These are phyloP conservation scores for Ambrosiella beaveri DNA, from an alignment of 2,329 filamentous ascomycete genomes.

Conservation along the genomic window DNA sequence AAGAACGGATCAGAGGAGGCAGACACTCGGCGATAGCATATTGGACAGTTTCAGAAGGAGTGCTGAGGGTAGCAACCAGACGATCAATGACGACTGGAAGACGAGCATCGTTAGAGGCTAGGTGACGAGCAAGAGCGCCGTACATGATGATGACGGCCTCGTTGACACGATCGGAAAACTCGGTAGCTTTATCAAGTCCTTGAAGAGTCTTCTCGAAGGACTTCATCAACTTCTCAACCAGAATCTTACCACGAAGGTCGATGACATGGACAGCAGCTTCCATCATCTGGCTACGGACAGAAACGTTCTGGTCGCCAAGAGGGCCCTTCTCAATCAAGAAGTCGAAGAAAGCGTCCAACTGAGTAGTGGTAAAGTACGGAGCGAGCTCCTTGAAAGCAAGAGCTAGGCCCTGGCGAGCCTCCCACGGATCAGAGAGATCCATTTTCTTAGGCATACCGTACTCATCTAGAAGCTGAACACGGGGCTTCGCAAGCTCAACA, in stretches of 20 bases:
- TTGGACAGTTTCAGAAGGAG: constrained; percentile 90
- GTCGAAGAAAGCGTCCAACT: constrained; percentile 60
- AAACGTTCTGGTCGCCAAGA: constrained; percentile 61
- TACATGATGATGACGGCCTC: constrained; percentile 97
- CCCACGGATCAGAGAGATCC: constrained; percentile 79
- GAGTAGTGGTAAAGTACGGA: constrained; percentile 45
- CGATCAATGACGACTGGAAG: constrained; percentile 77
- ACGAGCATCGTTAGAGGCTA: constrained; percentile 69
- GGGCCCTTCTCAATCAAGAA: constrained; percentile 79
- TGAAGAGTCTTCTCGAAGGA: constrained; percentile 82
- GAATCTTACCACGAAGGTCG: constrained; percentile 58
- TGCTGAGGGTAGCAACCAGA: constrained; percentile 72
- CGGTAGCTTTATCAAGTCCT: constrained; percentile 62
- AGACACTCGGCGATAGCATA: constrained; percentile 91
- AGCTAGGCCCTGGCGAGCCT: constrained; percentile 75
- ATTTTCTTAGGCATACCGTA: constrained; percentile 89
- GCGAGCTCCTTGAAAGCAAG: constrained; percentile 73
- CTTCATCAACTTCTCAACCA: constrained; percentile 81
- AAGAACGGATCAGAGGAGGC: constrained; percentile 67
- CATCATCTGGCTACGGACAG: constrained; percentile 77
- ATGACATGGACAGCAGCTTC: constrained; percentile 74
- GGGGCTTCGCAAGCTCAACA: constrained; percentile 61
- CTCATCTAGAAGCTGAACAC: constrained; percentile 69
- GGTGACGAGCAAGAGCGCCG: constrained; percentile 76
- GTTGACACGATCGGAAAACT: constrained; percentile 75